A percentile compares a stretch with the other conserved stretches of the same genome.
These are phyloP conservation scores for Trypanosoma platydactyli DNA, from an alignment of 208 protist genomes.

Conservation along the genomic window DNA sequence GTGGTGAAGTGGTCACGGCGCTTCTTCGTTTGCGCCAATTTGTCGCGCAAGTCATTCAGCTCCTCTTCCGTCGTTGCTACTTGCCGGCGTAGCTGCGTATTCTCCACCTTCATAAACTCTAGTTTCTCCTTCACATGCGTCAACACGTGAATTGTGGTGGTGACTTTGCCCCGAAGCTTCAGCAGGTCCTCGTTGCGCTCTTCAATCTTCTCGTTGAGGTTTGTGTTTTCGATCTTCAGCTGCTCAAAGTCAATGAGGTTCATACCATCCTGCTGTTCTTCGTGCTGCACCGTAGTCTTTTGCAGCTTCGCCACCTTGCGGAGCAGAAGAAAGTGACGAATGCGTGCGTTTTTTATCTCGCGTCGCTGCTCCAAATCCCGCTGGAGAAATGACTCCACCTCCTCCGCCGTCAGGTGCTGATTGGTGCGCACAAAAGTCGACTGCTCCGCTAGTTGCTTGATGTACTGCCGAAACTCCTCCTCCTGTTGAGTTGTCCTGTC, in stretches of 20 bases:
- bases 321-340: slow-evolving; percentile 91
- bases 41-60: slow-evolving; percentile 80
- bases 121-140: slow-evolving; percentile 98
- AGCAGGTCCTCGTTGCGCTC: slow-evolving; percentile 97
- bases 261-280: slow-evolving; percentile 89
- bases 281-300: slow-evolving; percentile 32
- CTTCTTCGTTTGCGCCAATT: slow-evolving; percentile 91
- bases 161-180: slow-evolving; percentile 95
- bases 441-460: slow-evolving; percentile 47
- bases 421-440: slow-evolving; percentile 79
- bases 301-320: slow-evolving; percentile 80
- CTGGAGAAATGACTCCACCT: slow-evolving; percentile 74
- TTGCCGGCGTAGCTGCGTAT: slow-evolving; percentile 80
- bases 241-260: slow-evolving; percentile 99
- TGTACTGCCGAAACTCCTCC: slow-evolving; percentile 70
- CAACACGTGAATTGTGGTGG: slow-evolving; percentile 96
- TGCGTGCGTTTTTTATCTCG: slow-evolving; percentile 79
- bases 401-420: slow-evolving; percentile 58
- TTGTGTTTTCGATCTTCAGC: slow-evolving; percentile 99
- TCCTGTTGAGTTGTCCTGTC: slow-evolving; percentile 65
- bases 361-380: slow-evolving; percentile 69
- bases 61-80: slow-evolving; percentile 91
- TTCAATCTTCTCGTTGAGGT: slow-evolving; percentile 98
- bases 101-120: slow-evolving; percentile 94
- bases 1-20: slow-evolving; percentile 84